A percentile compares a stretch with the other conserved stretches of the same genome.
Conservation (phyloP, 1,284 basidiomycete genomes). For the Schizophyllum commune region DNA sequence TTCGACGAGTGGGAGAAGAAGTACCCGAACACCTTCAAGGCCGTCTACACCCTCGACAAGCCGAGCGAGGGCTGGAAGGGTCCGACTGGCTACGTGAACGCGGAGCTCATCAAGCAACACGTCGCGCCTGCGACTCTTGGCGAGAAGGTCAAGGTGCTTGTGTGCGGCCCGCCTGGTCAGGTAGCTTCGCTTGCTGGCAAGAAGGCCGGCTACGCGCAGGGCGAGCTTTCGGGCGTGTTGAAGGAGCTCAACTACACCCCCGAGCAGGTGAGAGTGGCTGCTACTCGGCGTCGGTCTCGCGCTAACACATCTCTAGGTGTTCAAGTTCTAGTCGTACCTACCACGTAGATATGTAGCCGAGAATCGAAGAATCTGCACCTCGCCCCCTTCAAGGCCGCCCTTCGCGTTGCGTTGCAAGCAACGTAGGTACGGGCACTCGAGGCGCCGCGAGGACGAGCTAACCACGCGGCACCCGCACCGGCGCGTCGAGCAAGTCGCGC, state of each 20-base stretch:
- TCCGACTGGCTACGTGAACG: slow-evolving; percentile 63
- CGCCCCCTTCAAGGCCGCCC: too few relatives aligned
- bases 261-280: slow-evolving; percentile 53
- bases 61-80: slow-evolving; percentile 67
- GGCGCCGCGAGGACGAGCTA: too few relatives aligned
- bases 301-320: slow-evolving; percentile 48
- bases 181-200: slow-evolving; percentile 73
- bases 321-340: slow-evolving; percentile 40
- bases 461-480: too few relatives aligned
- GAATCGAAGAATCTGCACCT: background rate
- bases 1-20: slow-evolving; percentile 70
- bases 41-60: slow-evolving; percentile 87
- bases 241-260: slow-evolving; percentile 83
- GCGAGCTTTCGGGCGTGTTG: slow-evolving; percentile 73
- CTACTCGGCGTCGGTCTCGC: background rate
- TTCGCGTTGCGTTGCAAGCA: background rate
- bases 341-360: background rate
- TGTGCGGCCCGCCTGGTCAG: slow-evolving; percentile 82
- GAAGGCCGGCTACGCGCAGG: slow-evolving; percentile 78
- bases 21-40: slow-evolving; percentile 66
- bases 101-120: slow-evolving; percentile 67
- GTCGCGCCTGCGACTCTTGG: slow-evolving; percentile 61
- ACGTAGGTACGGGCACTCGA: too few relatives aligned
- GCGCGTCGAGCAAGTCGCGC: too few relatives aligned
- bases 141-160: slow-evolving; percentile 82